Base-by-base conservation (phyloP, 352 stramenopile genomes). In the Pythium oligandrum region DNA sequence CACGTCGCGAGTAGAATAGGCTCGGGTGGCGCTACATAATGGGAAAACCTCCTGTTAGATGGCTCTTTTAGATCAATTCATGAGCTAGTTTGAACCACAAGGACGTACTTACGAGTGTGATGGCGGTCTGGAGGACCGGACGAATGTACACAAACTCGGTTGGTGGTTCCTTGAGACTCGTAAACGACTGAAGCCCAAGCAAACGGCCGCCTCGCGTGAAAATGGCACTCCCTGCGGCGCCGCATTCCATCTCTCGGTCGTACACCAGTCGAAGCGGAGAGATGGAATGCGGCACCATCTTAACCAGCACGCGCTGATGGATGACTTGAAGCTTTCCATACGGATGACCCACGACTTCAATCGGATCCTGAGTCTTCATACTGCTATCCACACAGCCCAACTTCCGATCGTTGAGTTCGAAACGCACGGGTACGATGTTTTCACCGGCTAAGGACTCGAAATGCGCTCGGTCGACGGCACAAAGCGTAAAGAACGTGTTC, bases 201-300 rank as follows among this genome's bases (percentile, higher is more conserved):
- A 89, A 51, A 43, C 80, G 86, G 2, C 78, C 78, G 6, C 74
- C 68, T 3, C 70, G 70, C 4, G 75, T 87, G 58, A 86, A 89
- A 26, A 86, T 70, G 7, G 57, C 71, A 43, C 55, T 70, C 3
- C 71, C 73, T 2, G 68, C 63, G 0, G 64, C 39, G 2, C 74
- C 73, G 1, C 47, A 73, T 48, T 87, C 76, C 42, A 64, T 78
- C 35, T 57, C 45, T n/a, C 38, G 17, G 35, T 86, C 70, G 37
- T 74, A 82, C 33, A 80, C 49, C 31, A 89, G 45, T 34, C 58
- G 50, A 30, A 74, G 53, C n/a, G 75, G 73, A 6, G 75, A 78
- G 51, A 89, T 83, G 36, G 67, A 71, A 48, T 83, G 79, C 6
- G 78, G 78, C 12, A 61, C 31, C 34, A 87, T 55, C 49, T 67